These are phyloP conservation scores for Neonectria neomacrospora DNA, from an alignment of 2,329 filamentous ascomycete genomes.

Conservation along the genomic window DNA sequence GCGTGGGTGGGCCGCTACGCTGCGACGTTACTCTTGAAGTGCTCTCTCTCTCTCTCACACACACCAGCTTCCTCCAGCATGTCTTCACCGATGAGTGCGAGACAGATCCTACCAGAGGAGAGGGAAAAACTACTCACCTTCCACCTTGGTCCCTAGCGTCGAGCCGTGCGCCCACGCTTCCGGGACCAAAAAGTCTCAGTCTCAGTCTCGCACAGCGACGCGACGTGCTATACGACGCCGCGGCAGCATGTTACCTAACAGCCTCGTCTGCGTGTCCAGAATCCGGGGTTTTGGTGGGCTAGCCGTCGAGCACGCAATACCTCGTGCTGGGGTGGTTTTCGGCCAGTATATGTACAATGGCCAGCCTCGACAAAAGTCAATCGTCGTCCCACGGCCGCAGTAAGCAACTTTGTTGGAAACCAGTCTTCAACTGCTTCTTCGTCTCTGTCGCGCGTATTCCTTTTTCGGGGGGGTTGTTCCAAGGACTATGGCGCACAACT, in stretches of 20 bases:
- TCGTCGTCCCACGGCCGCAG: slow-evolving; percentile 10
- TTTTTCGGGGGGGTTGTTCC: not conserved
- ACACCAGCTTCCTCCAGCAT: no score
- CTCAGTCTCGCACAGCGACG: not conserved
- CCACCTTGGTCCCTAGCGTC: slow-evolving; percentile 20
- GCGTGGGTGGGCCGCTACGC: not conserved
- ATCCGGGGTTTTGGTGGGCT: slow-evolving; percentile 33
- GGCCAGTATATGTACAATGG: slow-evolving; percentile 5
- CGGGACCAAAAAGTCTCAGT: not conserved
- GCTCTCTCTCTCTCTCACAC: no score
- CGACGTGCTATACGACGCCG: no score
- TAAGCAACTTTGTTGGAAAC: not conserved
- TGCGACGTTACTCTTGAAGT: slow-evolving; percentile 23
- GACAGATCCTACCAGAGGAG: not conserved
- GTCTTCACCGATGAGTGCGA: no score
- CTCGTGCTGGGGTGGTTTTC: slow-evolving; percentile 33
- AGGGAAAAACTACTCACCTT: slow-evolving; percentile 15
- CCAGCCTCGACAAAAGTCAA: slow-evolving; percentile 12
- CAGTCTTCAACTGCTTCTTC: not conserved
- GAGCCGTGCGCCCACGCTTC: not conserved
- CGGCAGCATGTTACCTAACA: slow-evolving; percentile 24
- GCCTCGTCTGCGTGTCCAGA: slow-evolving; percentile 16
- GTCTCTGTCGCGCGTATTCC: not conserved
- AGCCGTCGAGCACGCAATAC: slow-evolving; percentile 44
- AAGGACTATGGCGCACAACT: slow-evolving; percentile 24